Base-by-base conservation (phyloP, 371 early-diverging fungal genomes). In the Dinochytrium kinnereticum region DNA sequence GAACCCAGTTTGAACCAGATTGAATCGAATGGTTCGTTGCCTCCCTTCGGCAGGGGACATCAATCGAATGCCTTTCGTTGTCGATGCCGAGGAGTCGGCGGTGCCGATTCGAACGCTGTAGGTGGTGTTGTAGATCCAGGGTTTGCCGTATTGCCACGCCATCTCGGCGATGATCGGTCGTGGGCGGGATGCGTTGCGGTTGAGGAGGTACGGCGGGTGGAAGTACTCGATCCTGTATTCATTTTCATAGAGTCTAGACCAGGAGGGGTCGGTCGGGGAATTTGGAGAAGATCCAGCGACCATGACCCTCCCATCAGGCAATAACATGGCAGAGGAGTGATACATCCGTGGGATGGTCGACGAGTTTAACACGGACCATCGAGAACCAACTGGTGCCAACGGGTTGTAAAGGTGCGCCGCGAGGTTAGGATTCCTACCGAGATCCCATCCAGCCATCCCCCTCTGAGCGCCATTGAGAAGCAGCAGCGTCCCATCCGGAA, bases 341-440 rank as follows among this genome's bases (percentile, higher is more conserved):
- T 91, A 91, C 86, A 91, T 85, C 24, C 92, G 81, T 0, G 90
- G 86, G 78, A 91, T 87, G 68, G 87, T 84, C 3, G 90, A 87
- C 17, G 85, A 76, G 24, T 70, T 78, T 24, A 78, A 71, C 10
- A 38, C 24, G 13, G 10, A 39, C 67, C 64, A 71, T 19, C 71
- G 65, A 15, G 24, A 31, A 0, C 82, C 87, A 2, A 71, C 40
- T 0, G 84, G 82, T 19, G 79, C 79, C 1, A 66, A 64, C 17
- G 87, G 87, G 34, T 88, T 82, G 68, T 90, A 91, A 34, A 90
- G 80, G 7, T 85, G 37, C 0, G 91, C 90, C 26, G 82, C 85
- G 71, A 86, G 85, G 10, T 86, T 84, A 2, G 91, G 91, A 61
- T 88, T 82, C 80, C 53, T 2, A 71, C 79, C 70, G 31, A 75